phyloP scores from a whole-genome alignment of 805 yeast species.

The Teunomyces barrocoloradensis region DNA sequence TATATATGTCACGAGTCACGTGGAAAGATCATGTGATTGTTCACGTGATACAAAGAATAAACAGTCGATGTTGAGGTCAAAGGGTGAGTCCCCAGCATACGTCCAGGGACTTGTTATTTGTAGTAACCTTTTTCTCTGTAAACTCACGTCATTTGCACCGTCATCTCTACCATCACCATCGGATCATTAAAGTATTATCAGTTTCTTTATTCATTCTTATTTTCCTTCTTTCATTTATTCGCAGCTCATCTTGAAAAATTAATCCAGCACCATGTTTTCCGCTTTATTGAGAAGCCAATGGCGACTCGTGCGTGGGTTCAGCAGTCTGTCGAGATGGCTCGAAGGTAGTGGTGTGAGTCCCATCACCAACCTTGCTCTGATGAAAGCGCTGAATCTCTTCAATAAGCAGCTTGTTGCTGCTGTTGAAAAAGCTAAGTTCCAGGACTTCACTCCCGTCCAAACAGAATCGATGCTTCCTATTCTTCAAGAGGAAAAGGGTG shows the following conservation, averaged over 20 bases:
- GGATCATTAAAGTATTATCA: too few species aligned
- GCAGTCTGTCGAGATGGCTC: neutral
- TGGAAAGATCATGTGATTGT: neutral
- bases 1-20: too few species aligned
- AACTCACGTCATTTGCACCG: too few species aligned
- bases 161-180: too few species aligned
- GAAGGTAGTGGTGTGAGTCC: neutral
- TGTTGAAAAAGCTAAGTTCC: conserved; percentile 43
- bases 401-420: conserved; percentile 22
- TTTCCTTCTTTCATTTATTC: neutral
- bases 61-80: too few species aligned
- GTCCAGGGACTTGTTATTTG: too few species aligned
- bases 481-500: conserved; percentile 52
- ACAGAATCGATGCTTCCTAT: conserved; percentile 58
- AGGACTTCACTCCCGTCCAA: conserved; percentile 67
- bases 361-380: conserved; percentile 1
- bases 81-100: too few species aligned
- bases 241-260: neutral
- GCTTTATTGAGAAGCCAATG: neutral
- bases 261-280: neutral
- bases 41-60: neutral
- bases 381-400: neutral
- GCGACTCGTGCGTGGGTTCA: neutral
- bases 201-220: neutral
- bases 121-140: too few species aligned